Conservation (phyloP, 805 yeast genomes). For the Dipodascopsis uninucleata region DNA sequence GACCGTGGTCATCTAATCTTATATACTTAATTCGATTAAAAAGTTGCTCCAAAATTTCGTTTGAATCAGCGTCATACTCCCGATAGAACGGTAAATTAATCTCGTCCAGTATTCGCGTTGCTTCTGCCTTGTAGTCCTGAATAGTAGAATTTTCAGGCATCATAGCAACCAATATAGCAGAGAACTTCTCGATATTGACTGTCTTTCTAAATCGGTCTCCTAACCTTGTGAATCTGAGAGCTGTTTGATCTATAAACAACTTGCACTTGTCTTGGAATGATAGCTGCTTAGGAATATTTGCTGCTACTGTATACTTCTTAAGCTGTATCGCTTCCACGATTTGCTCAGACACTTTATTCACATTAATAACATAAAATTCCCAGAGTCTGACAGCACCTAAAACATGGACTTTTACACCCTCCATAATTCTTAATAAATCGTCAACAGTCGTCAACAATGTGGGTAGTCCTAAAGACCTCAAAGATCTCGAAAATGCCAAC, state of each 20-base stretch:
- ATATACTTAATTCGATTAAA: slow-evolving; percentile 71
- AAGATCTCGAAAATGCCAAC: slow-evolving; percentile 56
- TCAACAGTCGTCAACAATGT: slow-evolving; percentile 46
- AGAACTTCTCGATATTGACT: slow-evolving; percentile 50
- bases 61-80: slow-evolving; percentile 70
- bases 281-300: slow-evolving; percentile 18
- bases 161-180: slow-evolving; percentile 45
- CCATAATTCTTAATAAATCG: slow-evolving; percentile 61
- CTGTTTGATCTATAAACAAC: slow-evolving; percentile 17
- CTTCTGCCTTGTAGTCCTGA: slow-evolving; percentile 32
- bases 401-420: slow-evolving; percentile 66
- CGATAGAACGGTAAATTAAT: slow-evolving; percentile 69
- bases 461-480: slow-evolving; percentile 61
- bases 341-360: slow-evolving; percentile 40
- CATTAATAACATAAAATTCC: slow-evolving; percentile 82
- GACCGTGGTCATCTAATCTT: slow-evolving; percentile 78
- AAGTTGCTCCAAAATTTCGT: slow-evolving; percentile 62
- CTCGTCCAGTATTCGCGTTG: slow-evolving; percentile 55
- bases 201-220: slow-evolving; percentile 54
- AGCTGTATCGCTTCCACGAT: slow-evolving; percentile 27
- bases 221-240: slow-evolving; percentile 38
- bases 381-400: slow-evolving; percentile 66
- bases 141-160: slow-evolving; percentile 39
- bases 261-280: slow-evolving; percentile 23
- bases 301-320: slow-evolving; percentile 8